Base-by-base conservation (phyloP, 2,329 filamentous ascomycete genomes). In the Fusarium duplospermum region DNA sequence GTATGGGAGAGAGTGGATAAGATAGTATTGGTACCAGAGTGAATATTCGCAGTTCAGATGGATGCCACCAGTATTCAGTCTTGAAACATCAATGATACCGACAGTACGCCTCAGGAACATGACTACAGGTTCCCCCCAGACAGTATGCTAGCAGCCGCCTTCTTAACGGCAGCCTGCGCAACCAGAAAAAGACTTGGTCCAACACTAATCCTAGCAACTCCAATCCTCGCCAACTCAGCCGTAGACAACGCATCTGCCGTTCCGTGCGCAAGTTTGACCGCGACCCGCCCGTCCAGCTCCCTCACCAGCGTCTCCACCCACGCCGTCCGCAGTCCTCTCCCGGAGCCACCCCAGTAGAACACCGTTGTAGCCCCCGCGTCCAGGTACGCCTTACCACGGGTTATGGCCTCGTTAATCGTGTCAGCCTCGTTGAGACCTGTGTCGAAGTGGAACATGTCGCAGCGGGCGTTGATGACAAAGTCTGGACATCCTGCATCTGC, bases 381-480 rank as follows among this genome's bases (percentile, higher is more conserved):
- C 4, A 92, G 81, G 76, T 88, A 92, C n/a, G 85, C 86, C 66
- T 85, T 87, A 0, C 89, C 90, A 1, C 90, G 83, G 57, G 80
- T 77, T 54, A 91, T 82, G 2, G 86, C 88, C 57, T 90, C 87
- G 3, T 82, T 77, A 11, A 90, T 67, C 4, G 75, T 78, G 13
- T 64, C 78, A 57, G 79, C 86, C 50, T 83, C 81, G 20, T 78
- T 70, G 6, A 78, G 67, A 1, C 71, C 64, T 2, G 71, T 73
- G 4, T 83, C 79, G 1, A 82, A 76, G 11, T 81, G 74, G 10
- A 90, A 82, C 6, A 88, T 82, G 80, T 92, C 90, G 22, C 87
- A 89, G 6, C 90, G 82, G 4, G 90, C 90, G 80, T 88, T 92
- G 63, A 91, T 75, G 20, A 86, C 88, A 72, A 90, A 91, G 64